Percentiles rank a stretch among this genome's conserved stretches.
Conservation (phyloP, 1,139 yeast genomes). For the Spencermartinsiella ligniputridi region DNA sequence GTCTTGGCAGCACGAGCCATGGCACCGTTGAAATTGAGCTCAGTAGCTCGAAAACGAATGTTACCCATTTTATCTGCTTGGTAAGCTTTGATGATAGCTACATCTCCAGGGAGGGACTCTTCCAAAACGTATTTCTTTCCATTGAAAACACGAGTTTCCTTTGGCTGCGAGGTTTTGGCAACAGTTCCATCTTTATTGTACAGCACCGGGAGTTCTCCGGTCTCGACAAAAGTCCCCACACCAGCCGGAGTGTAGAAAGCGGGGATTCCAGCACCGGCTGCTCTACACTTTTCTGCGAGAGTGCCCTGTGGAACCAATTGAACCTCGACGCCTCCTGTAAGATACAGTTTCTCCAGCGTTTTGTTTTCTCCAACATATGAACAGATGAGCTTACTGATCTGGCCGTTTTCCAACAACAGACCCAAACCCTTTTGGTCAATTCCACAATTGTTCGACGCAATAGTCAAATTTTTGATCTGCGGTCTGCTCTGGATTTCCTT, state of each 20-base stretch:
- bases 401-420: slow-evolving; percentile 40
- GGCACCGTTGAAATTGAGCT: slow-evolving; percentile 40
- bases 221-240: slow-evolving; percentile 46
- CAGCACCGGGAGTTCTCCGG: slow-evolving; percentile 44
- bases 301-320: slow-evolving; percentile 52
- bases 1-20: slow-evolving; percentile 41
- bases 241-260: slow-evolving; percentile 50
- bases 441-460: slow-evolving; percentile 51
- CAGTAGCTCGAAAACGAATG: slow-evolving; percentile 42
- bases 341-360: slow-evolving; percentile 39
- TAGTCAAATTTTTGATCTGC: slow-evolving; percentile 38
- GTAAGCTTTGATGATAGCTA: slow-evolving; percentile 40
- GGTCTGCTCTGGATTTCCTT: slow-evolving; percentile 35
- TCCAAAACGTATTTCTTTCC: slow-evolving; percentile 40
- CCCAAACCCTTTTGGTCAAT: slow-evolving; percentile 45
- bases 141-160: slow-evolving; percentile 37
- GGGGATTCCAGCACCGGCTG: slow-evolving; percentile 48
- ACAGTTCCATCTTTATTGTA: slow-evolving; percentile 38
- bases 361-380: slow-evolving; percentile 47
- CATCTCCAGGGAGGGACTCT: slow-evolving; percentile 40
- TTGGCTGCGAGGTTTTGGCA: slow-evolving; percentile 34
- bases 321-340: slow-evolving; percentile 42
- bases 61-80: slow-evolving; percentile 42
- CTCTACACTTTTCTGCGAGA: slow-evolving; percentile 45
- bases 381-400: slow-evolving; percentile 43